Conservation (phyloP, 148 eudicot species). For the Diospyros kaki region DNA sequence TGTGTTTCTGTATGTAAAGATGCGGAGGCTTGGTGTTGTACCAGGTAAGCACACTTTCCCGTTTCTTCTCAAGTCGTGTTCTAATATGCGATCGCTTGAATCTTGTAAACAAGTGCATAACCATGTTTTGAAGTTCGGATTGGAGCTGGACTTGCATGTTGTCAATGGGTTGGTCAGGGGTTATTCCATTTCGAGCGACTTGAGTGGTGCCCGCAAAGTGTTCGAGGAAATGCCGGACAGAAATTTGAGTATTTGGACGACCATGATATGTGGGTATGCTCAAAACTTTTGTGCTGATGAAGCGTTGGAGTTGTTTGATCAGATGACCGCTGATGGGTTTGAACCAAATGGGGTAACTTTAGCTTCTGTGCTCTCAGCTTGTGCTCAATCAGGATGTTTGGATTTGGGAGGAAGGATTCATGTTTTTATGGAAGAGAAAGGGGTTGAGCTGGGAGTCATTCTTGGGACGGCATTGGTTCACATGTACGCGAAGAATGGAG, state of each 20-base stretch:
- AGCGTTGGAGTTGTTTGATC: conserved; percentile 53
- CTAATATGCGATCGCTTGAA: conserved; percentile 18
- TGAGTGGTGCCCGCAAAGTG: conserved; percentile 42
- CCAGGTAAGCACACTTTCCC: conserved; percentile 76
- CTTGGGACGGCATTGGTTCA: conserved; percentile 82
- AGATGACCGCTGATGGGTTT: conserved; percentile 43
- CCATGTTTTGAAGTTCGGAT: conserved; percentile 50
- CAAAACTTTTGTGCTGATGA: conserved; percentile 46
- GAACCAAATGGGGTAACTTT: conserved; percentile 65
- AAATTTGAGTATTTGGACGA: conserved; percentile 77
- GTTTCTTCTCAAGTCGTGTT: conserved; percentile 65
- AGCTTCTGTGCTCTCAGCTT: conserved; percentile 72
- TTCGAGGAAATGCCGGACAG: conserved; percentile 60
- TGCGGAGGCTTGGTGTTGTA: conserved; percentile 38
- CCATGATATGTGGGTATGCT: conserved; percentile 70
- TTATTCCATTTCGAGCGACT: conserved; percentile 30
- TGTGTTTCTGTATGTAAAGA: conserved; percentile 44
- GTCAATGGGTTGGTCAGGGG: conserved; percentile 57
- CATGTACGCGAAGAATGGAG: conserved; percentile 81
- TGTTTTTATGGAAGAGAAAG: conserved; percentile 35
- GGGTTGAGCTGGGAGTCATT: conserved; percentile 46
- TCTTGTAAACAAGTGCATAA: conserved; percentile 49
- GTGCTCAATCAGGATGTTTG: conserved; percentile 68
- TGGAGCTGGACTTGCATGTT: conserved; percentile 52
- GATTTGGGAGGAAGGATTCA: conserved; percentile 61